Evolutionary conservation across 1,284 basidiomycete genomes (phyloP), one percentile per base, ranked within the genome.

Genomic region (Laetiporus sulphureus): DNA sequence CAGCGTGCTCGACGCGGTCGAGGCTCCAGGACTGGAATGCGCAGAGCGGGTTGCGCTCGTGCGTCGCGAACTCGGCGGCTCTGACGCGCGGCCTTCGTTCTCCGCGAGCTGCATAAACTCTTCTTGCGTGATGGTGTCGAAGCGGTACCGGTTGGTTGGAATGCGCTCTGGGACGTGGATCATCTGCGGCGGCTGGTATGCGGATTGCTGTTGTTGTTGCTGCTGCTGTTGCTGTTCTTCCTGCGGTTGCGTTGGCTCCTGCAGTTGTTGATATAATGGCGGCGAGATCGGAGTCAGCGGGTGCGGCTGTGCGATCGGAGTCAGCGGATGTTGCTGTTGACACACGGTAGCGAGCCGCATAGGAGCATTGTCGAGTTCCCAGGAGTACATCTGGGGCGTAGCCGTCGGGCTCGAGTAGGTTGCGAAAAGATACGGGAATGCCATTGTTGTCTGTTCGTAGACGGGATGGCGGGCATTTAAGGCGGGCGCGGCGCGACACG

Each of bases 91-190:
- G 41, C 48, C 47, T 16, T 39, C n/a, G 23, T 37, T 37, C 27
- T 36, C 37, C 41, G 48, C 40, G 19, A 27, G 40, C 32, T 42
- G 52, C 30, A 47, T 40, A 41, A 56, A 60, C 31, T 58, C 47
- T 38, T 55, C 53, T 42, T 55, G 54, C 42, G 55, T 53, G 32
- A 53, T 50, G 45, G 54, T 58, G 44, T 61, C 59, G 51, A 63
- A 63, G 36, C 55, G 58, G 38, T 47, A 58, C 42, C 48, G 38
- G 35, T 41, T 34, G 13, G 42, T 18, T 5, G 36, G 29, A 21
- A n/a, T n/a, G n/a, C 47, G 50, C 30, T 55, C 47, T 36, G 49
- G 54, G 15, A 59, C 46, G 19, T 49, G 50, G 40, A 59, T 59
- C 22, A n/a, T n/a, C n/a, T n/a, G n/a, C 25, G 13, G 7, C 25